phyloP scores from a whole-genome alignment of 2,329 filamentous ascomycete genomes.

The Diaporthe sp. region DNA sequence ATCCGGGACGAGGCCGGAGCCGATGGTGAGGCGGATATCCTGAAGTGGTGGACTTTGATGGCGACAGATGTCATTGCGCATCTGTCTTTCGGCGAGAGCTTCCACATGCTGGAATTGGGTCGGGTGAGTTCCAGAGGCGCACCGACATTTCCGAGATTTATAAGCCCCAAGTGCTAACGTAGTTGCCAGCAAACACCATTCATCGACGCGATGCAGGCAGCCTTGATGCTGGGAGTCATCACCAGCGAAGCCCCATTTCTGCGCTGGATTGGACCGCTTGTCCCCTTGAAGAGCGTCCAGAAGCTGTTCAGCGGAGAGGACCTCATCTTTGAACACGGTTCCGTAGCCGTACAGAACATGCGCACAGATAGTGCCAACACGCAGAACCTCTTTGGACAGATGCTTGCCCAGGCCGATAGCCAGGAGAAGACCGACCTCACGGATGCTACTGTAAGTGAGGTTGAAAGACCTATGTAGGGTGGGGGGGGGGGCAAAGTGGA shows the following conservation, averaged over 20 bases:
- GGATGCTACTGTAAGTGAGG: slow-evolving; percentile 40
- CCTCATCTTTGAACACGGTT: slow-evolving; percentile 25
- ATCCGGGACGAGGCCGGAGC: slow-evolving; percentile 24
- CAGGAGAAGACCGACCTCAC: slow-evolving; percentile 31
- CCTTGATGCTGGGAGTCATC: slow-evolving; percentile 20
- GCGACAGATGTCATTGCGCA: slow-evolving; percentile 55
- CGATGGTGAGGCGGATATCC: slow-evolving; percentile 47
- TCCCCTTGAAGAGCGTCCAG: slow-evolving; percentile 21
- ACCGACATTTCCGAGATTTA: neutral
- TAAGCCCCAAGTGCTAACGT: slow-evolving; percentile 47
- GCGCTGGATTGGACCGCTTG: neutral
- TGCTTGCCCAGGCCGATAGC: slow-evolving; percentile 39
- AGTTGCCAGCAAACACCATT: slow-evolving; percentile 40
- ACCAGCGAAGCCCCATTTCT: slow-evolving; percentile 18
- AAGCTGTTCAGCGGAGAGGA: slow-evolving; percentile 26
- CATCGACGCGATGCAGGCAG: slow-evolving; percentile 17
- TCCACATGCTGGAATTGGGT: slow-evolving; percentile 39
- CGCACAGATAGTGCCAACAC: slow-evolving; percentile 27
- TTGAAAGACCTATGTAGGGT: neutral
- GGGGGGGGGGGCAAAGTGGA: neutral
- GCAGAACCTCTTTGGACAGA: slow-evolving; percentile 38
- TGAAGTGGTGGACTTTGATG: slow-evolving; percentile 58
- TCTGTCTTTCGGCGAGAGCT: slow-evolving; percentile 53
- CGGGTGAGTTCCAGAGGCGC: neutral
- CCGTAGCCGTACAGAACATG: slow-evolving; percentile 24